Evolutionary conservation across 208 protist genomes (phyloP).

Genomic region (Angomonas deanei): DNA sequence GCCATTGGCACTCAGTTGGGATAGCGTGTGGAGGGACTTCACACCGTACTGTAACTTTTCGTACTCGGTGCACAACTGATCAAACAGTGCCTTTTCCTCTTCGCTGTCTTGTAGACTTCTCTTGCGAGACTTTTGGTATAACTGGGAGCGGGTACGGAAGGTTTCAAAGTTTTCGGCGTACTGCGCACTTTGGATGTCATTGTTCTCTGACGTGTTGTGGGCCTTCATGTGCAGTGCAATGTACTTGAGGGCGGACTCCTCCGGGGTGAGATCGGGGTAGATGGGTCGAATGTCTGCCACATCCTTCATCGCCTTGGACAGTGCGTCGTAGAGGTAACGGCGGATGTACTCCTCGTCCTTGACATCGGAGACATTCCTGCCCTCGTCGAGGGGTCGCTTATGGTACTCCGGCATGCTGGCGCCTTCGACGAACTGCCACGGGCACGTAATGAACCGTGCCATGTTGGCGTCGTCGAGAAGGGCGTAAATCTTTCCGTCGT

Average conservation of each 20-base stretch:
- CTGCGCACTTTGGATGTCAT: slow-evolving; percentile 47
- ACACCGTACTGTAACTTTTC: slow-evolving; percentile 5
- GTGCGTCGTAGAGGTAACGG: slow-evolving; percentile 78
- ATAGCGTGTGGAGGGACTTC: background rate
- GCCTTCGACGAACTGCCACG: slow-evolving; percentile 78
- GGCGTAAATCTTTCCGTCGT: slow-evolving; percentile 72
- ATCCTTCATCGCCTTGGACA: slow-evolving; percentile 74
- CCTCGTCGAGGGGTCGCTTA: slow-evolving; percentile 59
- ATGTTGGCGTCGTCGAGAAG: slow-evolving; percentile 45
- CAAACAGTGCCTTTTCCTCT: slow-evolving; percentile 12
- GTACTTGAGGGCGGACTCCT: slow-evolving; percentile 87
- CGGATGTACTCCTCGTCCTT: slow-evolving; percentile 75
- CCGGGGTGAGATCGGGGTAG: slow-evolving; percentile 74
- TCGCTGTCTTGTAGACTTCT: background rate
- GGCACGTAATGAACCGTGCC: slow-evolving; percentile 65
- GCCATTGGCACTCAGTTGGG: background rate
- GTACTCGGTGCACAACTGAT: slow-evolving; percentile 25
- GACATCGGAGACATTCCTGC: slow-evolving; percentile 39
- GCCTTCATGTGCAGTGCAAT: slow-evolving; percentile 88
- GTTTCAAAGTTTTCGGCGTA: slow-evolving; percentile 58
- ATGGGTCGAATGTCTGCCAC: slow-evolving; percentile 58
- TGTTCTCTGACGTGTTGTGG: slow-evolving; percentile 54
- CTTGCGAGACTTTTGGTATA: slow-evolving; percentile 40
- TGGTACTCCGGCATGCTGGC: slow-evolving; percentile 53
- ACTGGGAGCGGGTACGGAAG: slow-evolving; percentile 50